Evolutionary conservation across 2,329 filamentous ascomycete genomes (phyloP), one percentile per base, ranked within the genome.

Genomic region (Aplosporella prunicola): DNA sequence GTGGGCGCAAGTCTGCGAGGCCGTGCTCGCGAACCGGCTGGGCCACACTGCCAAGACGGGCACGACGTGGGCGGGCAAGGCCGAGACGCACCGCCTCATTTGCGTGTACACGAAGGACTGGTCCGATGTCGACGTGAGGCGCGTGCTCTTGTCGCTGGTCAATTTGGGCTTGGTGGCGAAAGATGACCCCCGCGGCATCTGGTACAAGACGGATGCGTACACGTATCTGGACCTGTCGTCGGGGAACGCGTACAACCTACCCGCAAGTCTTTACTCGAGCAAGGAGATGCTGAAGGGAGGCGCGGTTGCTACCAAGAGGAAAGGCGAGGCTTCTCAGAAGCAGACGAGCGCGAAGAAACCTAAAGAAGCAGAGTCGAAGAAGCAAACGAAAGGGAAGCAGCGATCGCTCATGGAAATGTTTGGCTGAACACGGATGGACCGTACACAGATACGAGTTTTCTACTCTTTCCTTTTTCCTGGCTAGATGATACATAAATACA

Each of bases 41-140:
- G 86, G 86, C 0, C 71, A 76, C 25, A 70, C 65, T 1, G 81
- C 84, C 8, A 93, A 91, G 59, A 80, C 88, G 9, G 75, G 78
- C 1, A 75, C 81, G 1, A 62, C 66, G 31, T 35, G 20, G 15
- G 5, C 20, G 3, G 13, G 13, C 56, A 70, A 8, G 46, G 56
- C 44, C 5, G 56, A 57, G 1, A 58, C n/a, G 52, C 60, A 5
- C 14, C 68, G 76, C 14, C 59, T 91, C 27, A 76, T 93, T 17
- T 88, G 82, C 46, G 66, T 93, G 6, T 93, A 93, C 56, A 93
- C 84, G 5, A 63, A 66, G 27, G 76, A 93, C 55, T 91, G 87
- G 52, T 64, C 64, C 18, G 77, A 93, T 51, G 67, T 62, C 35
- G 62, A 68, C 4, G 72, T 93, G 5, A 68, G 66, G 18, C 69